phyloP scores from a whole-genome alignment of 2,329 filamentous ascomycete species.

The Raffaelea ambrosiae region DNA sequence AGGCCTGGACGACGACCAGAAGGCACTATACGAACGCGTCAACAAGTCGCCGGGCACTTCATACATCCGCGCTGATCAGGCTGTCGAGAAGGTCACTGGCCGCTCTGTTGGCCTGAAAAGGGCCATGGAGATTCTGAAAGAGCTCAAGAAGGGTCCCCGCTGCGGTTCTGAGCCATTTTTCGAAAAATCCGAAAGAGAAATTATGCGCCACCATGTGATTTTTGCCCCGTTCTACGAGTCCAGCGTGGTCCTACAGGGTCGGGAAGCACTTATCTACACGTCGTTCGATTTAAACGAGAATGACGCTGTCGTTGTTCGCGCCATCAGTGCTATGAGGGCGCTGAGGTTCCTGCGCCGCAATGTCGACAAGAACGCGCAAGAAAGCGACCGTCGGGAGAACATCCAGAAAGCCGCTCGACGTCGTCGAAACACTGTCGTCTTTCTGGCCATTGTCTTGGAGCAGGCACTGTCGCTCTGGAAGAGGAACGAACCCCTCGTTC shows the following conservation, averaged over 20 bases:
- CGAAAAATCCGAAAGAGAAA: not conserved
- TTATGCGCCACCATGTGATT: not conserved
- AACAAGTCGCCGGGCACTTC: not conserved
- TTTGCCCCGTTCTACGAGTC: not conserved
- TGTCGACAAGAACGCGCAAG: conserved; percentile 9
- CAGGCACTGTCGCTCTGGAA: conserved; percentile 1
- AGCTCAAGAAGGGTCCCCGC: not conserved
- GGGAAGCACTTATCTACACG: not conserved
- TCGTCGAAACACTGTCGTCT: not conserved
- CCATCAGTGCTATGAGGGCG: not conserved
- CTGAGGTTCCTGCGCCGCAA: not conserved
- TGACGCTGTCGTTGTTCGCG: conserved; percentile 1
- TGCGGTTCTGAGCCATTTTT: not conserved
- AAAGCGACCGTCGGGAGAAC: not conserved
- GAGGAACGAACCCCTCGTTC: not conserved
- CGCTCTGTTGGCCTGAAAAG: not conserved
- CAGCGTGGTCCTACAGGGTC: conserved; percentile 3
- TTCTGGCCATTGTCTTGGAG: conserved; percentile 3
- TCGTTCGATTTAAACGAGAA: not conserved
- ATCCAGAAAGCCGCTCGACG: not conserved
- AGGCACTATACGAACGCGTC: not conserved
- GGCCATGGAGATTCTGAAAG: not conserved
- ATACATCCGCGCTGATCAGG: not conserved
- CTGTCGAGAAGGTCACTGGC: not conserved
- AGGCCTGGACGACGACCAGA: not conserved